Base-by-base conservation (phyloP, 352 stramenopile genomes). In the Phytopythium cucurbitacearum region DNA sequence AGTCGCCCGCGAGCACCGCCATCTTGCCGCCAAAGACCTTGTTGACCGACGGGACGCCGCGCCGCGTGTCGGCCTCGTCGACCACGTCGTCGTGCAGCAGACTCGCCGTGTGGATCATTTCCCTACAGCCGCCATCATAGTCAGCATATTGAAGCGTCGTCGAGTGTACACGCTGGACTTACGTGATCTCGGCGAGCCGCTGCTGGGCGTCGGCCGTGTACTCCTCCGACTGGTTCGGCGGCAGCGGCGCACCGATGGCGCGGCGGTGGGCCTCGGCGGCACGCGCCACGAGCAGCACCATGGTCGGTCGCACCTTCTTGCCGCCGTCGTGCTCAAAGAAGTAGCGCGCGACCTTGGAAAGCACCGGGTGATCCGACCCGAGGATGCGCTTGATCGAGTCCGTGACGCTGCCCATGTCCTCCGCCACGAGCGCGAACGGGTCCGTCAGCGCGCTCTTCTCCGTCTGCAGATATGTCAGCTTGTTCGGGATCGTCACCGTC, bases 81-180 rank as follows among this genome's bases (percentile, higher is more conserved):
- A 99, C 99, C 48, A 99, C 97, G 67, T 99, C 97, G 76, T 99
- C 97, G 68, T 99, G 97, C 66, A 99, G 97, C 40, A 99, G 62
- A 68, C 87, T 98, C 51, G 97, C 96, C 16, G 97, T 99, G 79
- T 99, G 97, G 73, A 99, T 99, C 91, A 99, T 98, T 80, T 99
- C 97, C 35, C 82, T 88, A 60, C 38, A 65, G 7, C 7, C 35
- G 5, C 8, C 16, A 15, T 1, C 3, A 36, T 28, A 3, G 48
- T 46, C 34, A 46, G 8, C 16, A 3, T 6, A 4, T 15, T 11
- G 12, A 33, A 12, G 11, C 10, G 4, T 15, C 13, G 21, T 34
- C 10, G 7, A 15, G 13, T 36, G 11, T 5, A 34, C 9, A 32
- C 4, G 10, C 38, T 13, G 3, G 5, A 79, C 76, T 60, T 72